Base-by-base conservation (phyloP, 73 alveolate species). In the Tetrahymena thermophila region DNA sequence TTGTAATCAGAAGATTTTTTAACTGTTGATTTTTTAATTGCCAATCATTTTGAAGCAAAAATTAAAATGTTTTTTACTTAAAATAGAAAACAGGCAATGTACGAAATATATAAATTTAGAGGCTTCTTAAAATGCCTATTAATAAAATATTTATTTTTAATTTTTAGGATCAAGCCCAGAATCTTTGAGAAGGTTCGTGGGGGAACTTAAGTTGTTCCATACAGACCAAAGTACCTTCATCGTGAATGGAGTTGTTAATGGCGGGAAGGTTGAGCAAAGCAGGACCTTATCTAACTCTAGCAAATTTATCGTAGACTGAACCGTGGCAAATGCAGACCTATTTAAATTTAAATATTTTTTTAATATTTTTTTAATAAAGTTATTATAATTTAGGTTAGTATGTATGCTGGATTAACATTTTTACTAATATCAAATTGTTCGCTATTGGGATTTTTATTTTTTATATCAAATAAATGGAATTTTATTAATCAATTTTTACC, bases 301-400 rank as follows among this genome's bases (percentile, higher is more conserved):
- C 99, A 98, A 96, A 98, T 94, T 98, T 98, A 93, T 98, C 99
- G 89, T 96, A 98, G 58, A 98, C 99, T 55, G 99, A 97, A 94
- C 99, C 99, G 96, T 98, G 99, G 97, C 99, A 98, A 94, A 98
- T 96, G 97, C 99, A 98, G 19, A 98, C 98, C 99, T 99, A 97
- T 44, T 98, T 98, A 28, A 28, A 3, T 71, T 71, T 0, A 31
- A 71, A 31, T 11, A 31, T 8, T 28, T 25, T 0, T 14, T 71
- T 9, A 56, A 23, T 56, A 56, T 23, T 56, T 56, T 23, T 23
- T 25, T 23, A 10, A 25, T 15, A 56, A 25, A 25, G 15, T 40
- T 40, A 40, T 40, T 40, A 9, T 40, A 0, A 40, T 40, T 40
- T 40, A 40, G 44, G 10, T 40, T 40, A 40, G 44, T 40, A 0